A percentile compares a stretch with the other conserved stretches of the same genome.
These are phyloP conservation scores for Kwoniella mangroviensis DNA, from an alignment of 768 basidiomycete genomes.

Conservation along the genomic window DNA sequence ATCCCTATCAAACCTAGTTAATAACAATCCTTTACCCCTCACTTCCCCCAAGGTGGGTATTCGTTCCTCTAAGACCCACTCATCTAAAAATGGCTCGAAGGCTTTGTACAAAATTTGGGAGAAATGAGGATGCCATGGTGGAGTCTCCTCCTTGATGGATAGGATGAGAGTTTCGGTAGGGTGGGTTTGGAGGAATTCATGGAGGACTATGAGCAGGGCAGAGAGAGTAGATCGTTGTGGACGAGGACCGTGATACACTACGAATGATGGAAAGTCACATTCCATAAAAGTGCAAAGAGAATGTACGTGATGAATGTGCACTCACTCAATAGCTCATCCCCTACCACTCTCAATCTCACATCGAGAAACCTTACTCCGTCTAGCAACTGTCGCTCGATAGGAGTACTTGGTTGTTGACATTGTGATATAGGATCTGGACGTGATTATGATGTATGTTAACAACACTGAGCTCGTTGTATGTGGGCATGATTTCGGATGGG, in stretches of 20 bases:
- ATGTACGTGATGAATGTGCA: not conserved
- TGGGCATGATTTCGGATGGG: slow-evolving; percentile 39
- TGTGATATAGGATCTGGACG: slow-evolving; percentile 72
- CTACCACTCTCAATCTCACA: slow-evolving; percentile 73
- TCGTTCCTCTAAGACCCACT: slow-evolving; percentile 81
- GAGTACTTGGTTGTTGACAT: slow-evolving; percentile 72
- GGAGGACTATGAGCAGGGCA: slow-evolving; percentile 67
- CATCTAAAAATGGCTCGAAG: slow-evolving; percentile 60
- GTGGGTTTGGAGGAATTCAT: slow-evolving; percentile 69
- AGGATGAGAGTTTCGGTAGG: slow-evolving; percentile 77
- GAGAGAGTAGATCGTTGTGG: slow-evolving; percentile 73
- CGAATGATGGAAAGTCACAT: not conserved
- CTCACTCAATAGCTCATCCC: slow-evolving; percentile 64
- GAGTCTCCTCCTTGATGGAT: slow-evolving; percentile 88
- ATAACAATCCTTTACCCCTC: slow-evolving; percentile 79
- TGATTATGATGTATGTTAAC: too few species aligned
- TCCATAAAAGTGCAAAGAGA: not conserved
- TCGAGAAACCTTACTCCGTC: slow-evolving; percentile 79
- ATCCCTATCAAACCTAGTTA: slow-evolving; percentile 80
- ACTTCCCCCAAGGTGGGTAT: slow-evolving; percentile 82
- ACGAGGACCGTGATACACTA: slow-evolving; percentile 76
- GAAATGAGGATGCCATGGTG: slow-evolving; percentile 63
- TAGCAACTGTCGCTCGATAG: slow-evolving; percentile 70
- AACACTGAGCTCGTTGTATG: too few species aligned
- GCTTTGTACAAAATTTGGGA: slow-evolving; percentile 70